Percentiles rank a stretch among this genome's conserved stretches.
These are phyloP conservation scores for Drechslerella dactyloides DNA, from an alignment of 2,329 filamentous ascomycete species.

Conservation along the genomic window DNA sequence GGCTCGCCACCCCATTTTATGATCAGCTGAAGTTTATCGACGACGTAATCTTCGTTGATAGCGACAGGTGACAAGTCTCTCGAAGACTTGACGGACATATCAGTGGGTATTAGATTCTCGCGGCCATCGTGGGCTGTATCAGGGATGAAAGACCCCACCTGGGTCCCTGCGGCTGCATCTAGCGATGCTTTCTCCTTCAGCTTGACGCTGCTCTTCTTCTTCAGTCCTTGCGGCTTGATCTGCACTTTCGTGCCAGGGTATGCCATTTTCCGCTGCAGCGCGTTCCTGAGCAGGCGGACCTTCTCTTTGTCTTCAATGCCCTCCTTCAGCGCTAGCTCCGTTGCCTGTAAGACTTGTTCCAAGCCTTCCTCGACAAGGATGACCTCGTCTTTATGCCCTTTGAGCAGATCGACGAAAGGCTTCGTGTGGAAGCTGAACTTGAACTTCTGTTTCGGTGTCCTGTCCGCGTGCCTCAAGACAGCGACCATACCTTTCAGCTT, in stretches of 20 bases:
- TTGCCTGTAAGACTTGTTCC: conserved; percentile 85
- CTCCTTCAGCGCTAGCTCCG: conserved; percentile 77
- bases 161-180: conserved; percentile 55
- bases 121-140: conserved; percentile 51
- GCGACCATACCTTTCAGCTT: conserved; percentile 97
- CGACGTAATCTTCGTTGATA: conserved; percentile 85
- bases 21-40: conserved; percentile 95
- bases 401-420: conserved; percentile 91
- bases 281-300: conserved; percentile 82
- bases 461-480: conserved; percentile 93
- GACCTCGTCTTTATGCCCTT: conserved; percentile 95
- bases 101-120: conserved; percentile 58
- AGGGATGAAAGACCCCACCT: conserved; percentile 35
- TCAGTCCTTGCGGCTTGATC: conserved; percentile 98
- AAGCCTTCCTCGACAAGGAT: conserved; percentile 89
- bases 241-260: conserved; percentile 98
- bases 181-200: conserved; percentile 55
- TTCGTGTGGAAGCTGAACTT: conserved; percentile 99
- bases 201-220: conserved; percentile 72
- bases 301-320: conserved; percentile 85
- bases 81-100: conserved; percentile 62
- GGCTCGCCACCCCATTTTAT: conserved; percentile 99
- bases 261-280: conserved; percentile 86
- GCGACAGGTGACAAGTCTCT: conserved; percentile 65
- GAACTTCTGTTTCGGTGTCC: conserved; percentile 98